Percentiles rank a stretch among this genome's conserved stretches.
These are phyloP conservation scores for Kwoniella heveanensis DNA, from an alignment of 768 basidiomycete species.

Conservation along the genomic window DNA sequence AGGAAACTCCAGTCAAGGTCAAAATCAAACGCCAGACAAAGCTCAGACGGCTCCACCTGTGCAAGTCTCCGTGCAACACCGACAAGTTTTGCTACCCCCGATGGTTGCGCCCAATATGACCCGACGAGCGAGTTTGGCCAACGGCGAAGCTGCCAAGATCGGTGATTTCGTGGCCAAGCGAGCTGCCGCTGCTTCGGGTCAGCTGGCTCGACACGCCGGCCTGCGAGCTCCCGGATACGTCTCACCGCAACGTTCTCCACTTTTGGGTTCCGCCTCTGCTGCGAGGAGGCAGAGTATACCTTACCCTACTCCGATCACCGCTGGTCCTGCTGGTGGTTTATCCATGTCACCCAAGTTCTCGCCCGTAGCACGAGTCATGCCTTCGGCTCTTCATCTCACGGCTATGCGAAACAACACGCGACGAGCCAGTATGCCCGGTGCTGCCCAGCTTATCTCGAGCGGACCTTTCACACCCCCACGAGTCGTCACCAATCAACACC, in stretches of 20 bases:
- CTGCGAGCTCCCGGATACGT: conserved; percentile 19
- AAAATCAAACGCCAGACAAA: conserved; percentile 21
- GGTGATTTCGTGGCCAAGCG: conserved; percentile 41
- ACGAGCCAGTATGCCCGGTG: conserved; percentile 39
- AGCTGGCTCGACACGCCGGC: conserved; percentile 1
- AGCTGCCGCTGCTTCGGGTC: conserved; percentile 19
- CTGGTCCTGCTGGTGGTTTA: conserved; percentile 6
- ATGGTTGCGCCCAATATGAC: conserved; percentile 30
- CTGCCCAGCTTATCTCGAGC: conserved; percentile 43
- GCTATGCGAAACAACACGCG: conserved; percentile 48
- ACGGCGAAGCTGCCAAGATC: conserved; percentile 44
- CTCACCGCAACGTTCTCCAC: conserved; percentile 21
- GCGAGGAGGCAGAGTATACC: conserved; percentile 51
- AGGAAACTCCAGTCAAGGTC: conserved; percentile 7
- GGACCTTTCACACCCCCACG: conserved; percentile 53
- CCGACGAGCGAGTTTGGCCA: conserved; percentile 42
- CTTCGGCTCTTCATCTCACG: conserved; percentile 46
- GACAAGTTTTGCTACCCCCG: conserved; percentile 23
- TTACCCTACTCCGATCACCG: conserved; percentile 46
- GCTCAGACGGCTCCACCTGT: conserved; percentile 1
- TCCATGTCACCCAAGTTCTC: conserved; percentile 33
- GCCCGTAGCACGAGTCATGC: conserved; percentile 33
- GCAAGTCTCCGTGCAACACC: background rate
- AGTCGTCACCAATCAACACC: conserved; percentile 29
- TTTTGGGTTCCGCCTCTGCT: conserved; percentile 15